Conservation (phyloP, 176 grass and related monocot species). For the Alopecurus myosuroides region DNA sequence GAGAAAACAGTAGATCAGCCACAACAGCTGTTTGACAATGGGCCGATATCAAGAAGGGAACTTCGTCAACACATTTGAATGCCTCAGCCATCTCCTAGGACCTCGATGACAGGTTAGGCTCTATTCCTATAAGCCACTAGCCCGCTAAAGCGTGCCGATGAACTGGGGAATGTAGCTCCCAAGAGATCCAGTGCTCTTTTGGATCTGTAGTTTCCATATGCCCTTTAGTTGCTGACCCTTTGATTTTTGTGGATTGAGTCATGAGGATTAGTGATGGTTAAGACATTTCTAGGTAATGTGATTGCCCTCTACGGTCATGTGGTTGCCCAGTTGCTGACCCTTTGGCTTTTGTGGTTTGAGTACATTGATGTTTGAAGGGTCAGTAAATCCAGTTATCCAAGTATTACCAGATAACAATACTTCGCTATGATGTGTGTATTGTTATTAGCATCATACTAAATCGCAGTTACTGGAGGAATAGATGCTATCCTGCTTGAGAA, state of each 20-base stretch:
- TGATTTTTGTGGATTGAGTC: no score
- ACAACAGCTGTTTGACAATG: conserved; percentile 52
- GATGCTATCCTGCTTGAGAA: background rate
- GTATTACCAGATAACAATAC: no score
- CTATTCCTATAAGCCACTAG: no score
- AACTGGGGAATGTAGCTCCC: no score
- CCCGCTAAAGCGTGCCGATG: background rate
- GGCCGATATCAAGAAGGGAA: conserved; percentile 70
- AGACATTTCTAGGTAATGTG: no score
- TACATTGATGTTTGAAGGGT: background rate
- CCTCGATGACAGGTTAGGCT: no score
- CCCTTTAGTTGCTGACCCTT: no score
- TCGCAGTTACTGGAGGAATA: background rate
- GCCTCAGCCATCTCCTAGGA: no score
- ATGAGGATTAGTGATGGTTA: background rate
- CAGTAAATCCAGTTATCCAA: background rate
- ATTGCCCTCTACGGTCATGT: no score
- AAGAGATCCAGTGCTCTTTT: no score
- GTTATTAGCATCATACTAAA: background rate
- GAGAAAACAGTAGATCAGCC: conserved; percentile 50
- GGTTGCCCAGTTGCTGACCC: background rate
- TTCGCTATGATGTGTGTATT: background rate
- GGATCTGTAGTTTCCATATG: no score
- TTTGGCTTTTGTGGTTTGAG: no score
- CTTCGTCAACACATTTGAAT: conserved; percentile 61